Base-by-base conservation (phyloP, 345 rosid genomes). In the Eucalyptus sp. region DNA sequence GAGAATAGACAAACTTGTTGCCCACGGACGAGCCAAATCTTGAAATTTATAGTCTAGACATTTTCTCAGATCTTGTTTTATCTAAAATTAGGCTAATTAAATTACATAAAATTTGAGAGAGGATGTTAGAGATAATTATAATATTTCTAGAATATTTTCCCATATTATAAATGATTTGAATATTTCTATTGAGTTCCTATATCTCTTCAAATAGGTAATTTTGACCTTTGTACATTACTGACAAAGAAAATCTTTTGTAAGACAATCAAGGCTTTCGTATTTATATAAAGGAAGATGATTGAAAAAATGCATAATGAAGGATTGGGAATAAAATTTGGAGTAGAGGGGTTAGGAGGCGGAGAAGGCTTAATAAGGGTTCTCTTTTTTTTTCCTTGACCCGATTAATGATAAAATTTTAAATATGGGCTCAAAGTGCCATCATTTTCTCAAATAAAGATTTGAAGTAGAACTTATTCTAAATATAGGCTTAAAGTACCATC, bases 201-300 rank as follows among this genome's bases (percentile, higher is more conserved):
- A 62, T 60, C n/a, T 60, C 68, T 62, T 33, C 13, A 62, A 29
- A 62, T 29, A 62, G 33, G 68, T 29, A 29, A 29, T 62, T 29
- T 62, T 29, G 16, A 62, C 68, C 33, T 62, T n/a, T 33, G 37
- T 15, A 64, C 76, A 29, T 15, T 64, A n/a, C 41, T 7, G 2
- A 29, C 10, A n/a, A 0, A n/a, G 41, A 64, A n/a, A 7, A 14
- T 0, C 0, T 13, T 64, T n/a, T n/a, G 76, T 64, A n/a, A 14
- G 15, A 13, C 41, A 64, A 2, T n/a, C 76, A 7, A 14, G 15
- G 33, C 3, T n/a, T 64, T 64, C 37, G 3, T 64, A n/a, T n/a
- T 64, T n/a, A 14, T 14, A 14, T 14, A n/a, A 31, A 60, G 41
- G 41, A 64, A 64, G 31, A 6, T n/a, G 37, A 64, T 64, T 14